Base-by-base conservation (phyloP, 345 rosid genomes). In the Hypericum perforatum region DNA sequence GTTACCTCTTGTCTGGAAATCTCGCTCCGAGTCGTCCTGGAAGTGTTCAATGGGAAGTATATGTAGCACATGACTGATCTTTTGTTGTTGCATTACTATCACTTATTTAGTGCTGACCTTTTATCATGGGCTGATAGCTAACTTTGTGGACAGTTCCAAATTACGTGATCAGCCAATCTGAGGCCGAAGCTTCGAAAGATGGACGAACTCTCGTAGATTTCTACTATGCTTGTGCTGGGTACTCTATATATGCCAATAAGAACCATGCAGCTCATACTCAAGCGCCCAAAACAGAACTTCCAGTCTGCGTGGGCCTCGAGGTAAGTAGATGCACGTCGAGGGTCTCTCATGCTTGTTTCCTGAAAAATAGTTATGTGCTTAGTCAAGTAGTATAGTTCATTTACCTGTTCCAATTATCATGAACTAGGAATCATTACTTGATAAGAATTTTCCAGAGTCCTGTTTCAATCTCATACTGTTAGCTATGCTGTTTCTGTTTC, bases 171-270 rank as follows among this genome's bases (percentile, higher is more conserved):
- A 78, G 71, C 45, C 69, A 63, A 57, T 57, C 74, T 49, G 85
- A 84, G 74, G 59, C 51, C 45, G 74, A 68, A 67, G 76, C 75
- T 60, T 66, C 75, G 8, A 67, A 65, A 71, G 78, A 78, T 8
- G 74, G 77, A 6, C 41, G 71, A 37, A 16, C 60, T 16, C 57
- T 74, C 55, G 10, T 57, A 8, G 79, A 76, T 52, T 82, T 82
- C 67, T 74, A 77, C 53, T 84, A 81, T 66, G 82, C 68, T 32
- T 84, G 94, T 69, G 74, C 74, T 63, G 94, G 89, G 5, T 77
- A 77, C 63, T 81, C 86, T 7, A 73, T 74, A 16, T 72, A 67
- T 56, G 43, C 61, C 63, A 75, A 63, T 53, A 71, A 70, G 39
- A 74, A 74, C 42, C 69, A 41, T 6, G 53, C 78, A 12, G 48